Evolutionary conservation across 1,284 basidiomycete species (phyloP).

Genomic region (Cryptococcus hybrid): DNA sequence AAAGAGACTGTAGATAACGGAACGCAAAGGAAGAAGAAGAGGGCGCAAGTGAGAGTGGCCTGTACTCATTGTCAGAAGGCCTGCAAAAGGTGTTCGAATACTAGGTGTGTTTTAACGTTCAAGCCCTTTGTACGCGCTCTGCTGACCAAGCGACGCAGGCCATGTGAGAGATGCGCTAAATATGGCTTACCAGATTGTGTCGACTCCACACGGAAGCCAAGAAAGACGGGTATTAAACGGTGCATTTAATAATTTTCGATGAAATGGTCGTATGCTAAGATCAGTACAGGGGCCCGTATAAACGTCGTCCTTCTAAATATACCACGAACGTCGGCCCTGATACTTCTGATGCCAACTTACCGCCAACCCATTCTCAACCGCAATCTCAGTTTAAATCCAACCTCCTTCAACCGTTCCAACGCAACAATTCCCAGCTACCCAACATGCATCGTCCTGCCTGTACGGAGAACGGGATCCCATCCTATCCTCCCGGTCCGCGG

Average conservation of each 20-base stretch:
- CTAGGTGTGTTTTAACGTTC: constrained; percentile 26
- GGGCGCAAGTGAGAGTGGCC: constrained; percentile 40
- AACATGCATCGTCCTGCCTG: no score
- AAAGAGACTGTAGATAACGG: background rate
- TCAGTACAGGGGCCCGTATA: constrained; percentile 21
- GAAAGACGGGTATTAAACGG: constrained; percentile 44
- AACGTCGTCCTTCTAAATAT: constrained; percentile 18
- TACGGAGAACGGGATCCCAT: background rate
- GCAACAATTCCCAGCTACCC: no score
- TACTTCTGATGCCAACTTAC: background rate
- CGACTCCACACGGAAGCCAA: constrained; percentile 39
- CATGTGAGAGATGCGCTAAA: constrained; percentile 42
- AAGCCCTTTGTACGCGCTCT: no score
- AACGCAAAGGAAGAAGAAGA: constrained; percentile 23
- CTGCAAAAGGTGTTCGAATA: constrained; percentile 47
- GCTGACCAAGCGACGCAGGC: constrained; percentile 14
- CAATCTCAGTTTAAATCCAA: background rate
- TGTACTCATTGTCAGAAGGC: constrained; percentile 47
- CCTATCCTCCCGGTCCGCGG: background rate
- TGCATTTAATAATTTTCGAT: constrained; percentile 10
- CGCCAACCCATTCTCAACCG: background rate
- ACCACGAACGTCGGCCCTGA: background rate
- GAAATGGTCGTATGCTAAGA: background rate
- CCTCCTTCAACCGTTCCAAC: background rate
- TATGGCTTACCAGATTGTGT: constrained; percentile 37